phyloP scores from a whole-genome alignment of 129 eudicot species.

The Gnaphalium uliginosum region DNA sequence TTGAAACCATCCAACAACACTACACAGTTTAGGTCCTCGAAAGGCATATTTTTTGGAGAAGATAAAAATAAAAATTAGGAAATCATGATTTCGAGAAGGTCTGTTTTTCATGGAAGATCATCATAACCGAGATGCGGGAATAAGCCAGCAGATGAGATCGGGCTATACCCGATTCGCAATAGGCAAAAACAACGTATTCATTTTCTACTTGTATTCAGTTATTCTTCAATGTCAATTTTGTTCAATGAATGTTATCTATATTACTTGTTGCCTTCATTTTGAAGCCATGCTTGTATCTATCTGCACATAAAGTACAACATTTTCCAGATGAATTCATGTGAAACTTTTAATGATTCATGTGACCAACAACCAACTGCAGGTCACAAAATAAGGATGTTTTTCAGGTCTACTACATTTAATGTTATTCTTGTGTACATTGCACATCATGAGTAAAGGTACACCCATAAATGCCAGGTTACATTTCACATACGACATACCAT shows the following conservation, averaged over 20 bases:
- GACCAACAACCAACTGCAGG: constrained; percentile 35
- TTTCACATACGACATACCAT: constrained; percentile 1
- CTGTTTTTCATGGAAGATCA: constrained; percentile 34
- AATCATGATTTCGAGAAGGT: constrained; percentile 36
- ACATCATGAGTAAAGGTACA: constrained; percentile 11
- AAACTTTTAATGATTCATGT: constrained; percentile 28
- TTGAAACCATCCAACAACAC: constrained; percentile 46
- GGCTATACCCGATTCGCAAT: constrained; percentile 26
- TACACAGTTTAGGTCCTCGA: constrained; percentile 38
- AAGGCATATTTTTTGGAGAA: constrained; percentile 23
- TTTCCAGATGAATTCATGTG: constrained; percentile 29
- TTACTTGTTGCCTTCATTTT: not conserved
- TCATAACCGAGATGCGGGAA: constrained; percentile 31
- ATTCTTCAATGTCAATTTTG: constrained; percentile 19
- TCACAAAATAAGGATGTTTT: constrained; percentile 34
- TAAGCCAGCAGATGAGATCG: constrained; percentile 27
- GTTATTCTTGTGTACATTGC: constrained; percentile 22
- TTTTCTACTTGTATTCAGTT: not conserved
- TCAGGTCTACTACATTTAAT: constrained; percentile 25
- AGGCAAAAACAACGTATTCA: constrained; percentile 30
- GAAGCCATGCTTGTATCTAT: not conserved
- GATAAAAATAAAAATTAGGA: constrained; percentile 32
- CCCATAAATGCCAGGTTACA: constrained; percentile 22
- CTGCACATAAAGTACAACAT: constrained; percentile 12
- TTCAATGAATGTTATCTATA: constrained; percentile 15